Conservation (phyloP, 306 rosid species). For the Parietaria judaica region DNA sequence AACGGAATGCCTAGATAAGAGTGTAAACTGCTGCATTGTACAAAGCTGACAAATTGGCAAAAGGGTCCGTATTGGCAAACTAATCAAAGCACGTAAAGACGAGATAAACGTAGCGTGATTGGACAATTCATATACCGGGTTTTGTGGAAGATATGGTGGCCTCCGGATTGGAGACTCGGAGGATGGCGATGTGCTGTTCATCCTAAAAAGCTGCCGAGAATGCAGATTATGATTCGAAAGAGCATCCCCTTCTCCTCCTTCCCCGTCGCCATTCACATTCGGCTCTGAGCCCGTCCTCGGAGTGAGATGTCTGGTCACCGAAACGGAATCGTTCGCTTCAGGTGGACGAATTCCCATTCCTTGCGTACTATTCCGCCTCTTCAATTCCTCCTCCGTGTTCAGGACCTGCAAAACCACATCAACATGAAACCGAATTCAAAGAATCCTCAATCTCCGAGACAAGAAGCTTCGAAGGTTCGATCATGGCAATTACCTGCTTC, state of each 20-base stretch:
- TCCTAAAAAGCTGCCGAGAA: constrained; percentile 45
- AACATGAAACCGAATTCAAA: too few species aligned
- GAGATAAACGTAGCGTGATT: too few species aligned
- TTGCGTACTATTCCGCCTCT: constrained; percentile 54
- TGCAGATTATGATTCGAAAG: constrained; percentile 41
- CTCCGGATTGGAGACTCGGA: constrained; percentile 87
- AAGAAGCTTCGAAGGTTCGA: not conserved
- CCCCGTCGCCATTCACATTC: constrained; percentile 53
- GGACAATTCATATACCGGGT: constrained; percentile 34
- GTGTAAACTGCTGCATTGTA: too few species aligned
- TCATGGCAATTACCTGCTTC: constrained; percentile 59
- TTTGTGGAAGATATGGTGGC: constrained; percentile 46
- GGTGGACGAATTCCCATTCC: constrained; percentile 41
- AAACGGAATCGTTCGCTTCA: constrained; percentile 57
- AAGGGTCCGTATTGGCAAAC: too few species aligned
- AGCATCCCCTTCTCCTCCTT: constrained; percentile 71
- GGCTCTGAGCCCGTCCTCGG: constrained; percentile 50
- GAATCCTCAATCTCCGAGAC: not conserved
- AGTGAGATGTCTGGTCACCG: constrained; percentile 42
- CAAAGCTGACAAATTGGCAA: too few species aligned
- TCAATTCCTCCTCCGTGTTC: constrained; percentile 84
- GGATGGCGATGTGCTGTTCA: constrained; percentile 78
- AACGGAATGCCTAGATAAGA: too few species aligned
- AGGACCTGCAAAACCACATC: constrained; percentile 48
- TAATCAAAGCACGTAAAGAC: too few species aligned